A percentile compares a stretch with the other conserved stretches of the same genome.
phyloP scores from a whole-genome alignment of 352 stramenopile genomes.

The Pythium rishiriense region DNA sequence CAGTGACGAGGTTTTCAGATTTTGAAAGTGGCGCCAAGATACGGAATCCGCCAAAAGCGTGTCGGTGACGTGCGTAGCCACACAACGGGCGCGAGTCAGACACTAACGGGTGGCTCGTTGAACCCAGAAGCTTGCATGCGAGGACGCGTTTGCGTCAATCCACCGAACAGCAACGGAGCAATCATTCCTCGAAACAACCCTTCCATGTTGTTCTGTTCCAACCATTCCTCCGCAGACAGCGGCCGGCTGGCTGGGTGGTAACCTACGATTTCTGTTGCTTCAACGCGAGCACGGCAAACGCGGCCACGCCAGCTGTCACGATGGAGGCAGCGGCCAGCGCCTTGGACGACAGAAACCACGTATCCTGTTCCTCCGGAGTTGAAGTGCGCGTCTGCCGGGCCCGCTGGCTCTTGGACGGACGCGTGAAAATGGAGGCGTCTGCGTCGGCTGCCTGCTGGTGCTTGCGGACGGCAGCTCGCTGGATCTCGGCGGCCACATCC shows the following conservation, averaged over 20 bases:
- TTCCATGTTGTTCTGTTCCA: not conserved
- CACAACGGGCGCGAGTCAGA: conserved; percentile 14
- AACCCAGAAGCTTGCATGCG: not conserved
- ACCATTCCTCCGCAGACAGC: not conserved
- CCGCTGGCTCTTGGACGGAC: conserved; percentile 52
- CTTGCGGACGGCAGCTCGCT: conserved; percentile 17
- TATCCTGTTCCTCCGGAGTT: conserved; percentile 23
- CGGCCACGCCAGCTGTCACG: conserved; percentile 67
- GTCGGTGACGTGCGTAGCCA: conserved; percentile 6
- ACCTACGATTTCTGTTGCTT: conserved; percentile 53
- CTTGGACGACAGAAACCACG: conserved; percentile 68
- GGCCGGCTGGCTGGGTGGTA: not conserved
- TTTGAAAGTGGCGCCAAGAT: conserved; percentile 21
- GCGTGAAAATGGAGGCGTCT: conserved; percentile 75
- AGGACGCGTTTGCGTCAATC: not conserved
- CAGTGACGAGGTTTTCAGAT: conserved; percentile 7
- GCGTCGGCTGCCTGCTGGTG: conserved; percentile 14
- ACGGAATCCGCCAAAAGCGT: conserved; percentile 3
- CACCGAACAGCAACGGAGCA: not conserved
- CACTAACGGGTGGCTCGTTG: conserved; percentile 6
- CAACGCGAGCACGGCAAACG: conserved; percentile 55
- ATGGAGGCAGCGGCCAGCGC: conserved; percentile 64
- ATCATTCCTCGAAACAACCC: not conserved
- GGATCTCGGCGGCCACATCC: conserved; percentile 21
- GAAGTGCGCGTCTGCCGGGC: conserved; percentile 26